phyloP scores from a whole-genome alignment of 208 protist species.

The Trypanosomatidae sp. region DNA sequence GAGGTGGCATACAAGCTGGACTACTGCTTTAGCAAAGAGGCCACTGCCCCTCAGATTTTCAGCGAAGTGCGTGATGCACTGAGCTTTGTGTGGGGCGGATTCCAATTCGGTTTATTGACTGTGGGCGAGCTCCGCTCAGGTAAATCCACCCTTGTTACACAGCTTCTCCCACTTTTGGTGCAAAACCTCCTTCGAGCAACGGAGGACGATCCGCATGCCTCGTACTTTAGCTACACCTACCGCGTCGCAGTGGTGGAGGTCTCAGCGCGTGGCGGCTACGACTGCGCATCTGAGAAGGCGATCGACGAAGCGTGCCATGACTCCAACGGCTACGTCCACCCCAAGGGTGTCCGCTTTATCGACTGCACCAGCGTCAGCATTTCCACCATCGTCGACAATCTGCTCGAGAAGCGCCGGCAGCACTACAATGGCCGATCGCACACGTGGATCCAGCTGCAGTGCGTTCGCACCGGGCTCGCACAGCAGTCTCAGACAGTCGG shows the following conservation, averaged over 20 bases:
- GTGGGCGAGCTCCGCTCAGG: slow-evolving; percentile 37
- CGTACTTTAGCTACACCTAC: slow-evolving; percentile 26
- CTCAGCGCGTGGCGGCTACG: slow-evolving; percentile 24
- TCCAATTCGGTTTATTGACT: slow-evolving; percentile 38
- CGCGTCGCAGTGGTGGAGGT: slow-evolving; percentile 40
- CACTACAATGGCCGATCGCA: slow-evolving; percentile 38
- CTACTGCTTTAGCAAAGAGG: slow-evolving; percentile 32
- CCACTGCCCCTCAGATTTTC: slow-evolving; percentile 28
- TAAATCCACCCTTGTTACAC: slow-evolving; percentile 32
- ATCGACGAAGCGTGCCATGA: slow-evolving; percentile 25
- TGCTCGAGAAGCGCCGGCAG: slow-evolving; percentile 27
- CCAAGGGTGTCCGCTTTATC: slow-evolving; percentile 28
- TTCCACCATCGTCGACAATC: slow-evolving; percentile 18
- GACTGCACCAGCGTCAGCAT: slow-evolving; percentile 36
- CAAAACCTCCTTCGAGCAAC: slow-evolving; percentile 18
- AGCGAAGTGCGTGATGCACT: slow-evolving; percentile 36
- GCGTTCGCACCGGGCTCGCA: slow-evolving; percentile 28
- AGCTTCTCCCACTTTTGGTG: slow-evolving; percentile 34
- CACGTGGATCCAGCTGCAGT: slow-evolving; percentile 58
- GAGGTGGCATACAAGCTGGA: slow-evolving; percentile 34
- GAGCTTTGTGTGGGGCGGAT: slow-evolving; percentile 23
- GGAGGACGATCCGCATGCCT: slow-evolving; percentile 1
- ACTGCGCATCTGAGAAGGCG: slow-evolving; percentile 23
- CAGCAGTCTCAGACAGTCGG: slow-evolving; percentile 35
- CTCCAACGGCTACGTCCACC: slow-evolving; percentile 29